Percentiles rank a stretch among this genome's conserved stretches.
phyloP scores from a whole-genome alignment of 805 yeast species.

The Candida silvatica region DNA sequence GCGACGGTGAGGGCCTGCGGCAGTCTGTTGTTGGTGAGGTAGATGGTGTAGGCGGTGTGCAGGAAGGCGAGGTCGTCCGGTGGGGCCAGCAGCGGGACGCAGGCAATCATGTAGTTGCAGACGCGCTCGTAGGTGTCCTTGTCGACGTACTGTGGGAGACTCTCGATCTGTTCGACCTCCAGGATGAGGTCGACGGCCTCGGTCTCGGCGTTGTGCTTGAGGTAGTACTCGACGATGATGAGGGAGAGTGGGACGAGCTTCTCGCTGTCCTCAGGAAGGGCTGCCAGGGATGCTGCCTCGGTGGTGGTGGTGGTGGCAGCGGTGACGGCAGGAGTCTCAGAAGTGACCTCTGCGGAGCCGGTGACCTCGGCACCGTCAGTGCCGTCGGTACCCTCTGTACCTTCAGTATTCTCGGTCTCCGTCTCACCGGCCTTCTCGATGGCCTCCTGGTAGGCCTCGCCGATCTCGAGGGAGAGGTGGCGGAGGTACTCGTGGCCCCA shows the following conservation, averaged over 20 bases:
- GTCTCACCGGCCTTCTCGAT: slow-evolving; percentile 14
- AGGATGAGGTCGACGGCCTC: slow-evolving; percentile 93
- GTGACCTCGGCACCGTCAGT: slow-evolving; percentile 7
- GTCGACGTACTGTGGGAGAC: slow-evolving; percentile 77
- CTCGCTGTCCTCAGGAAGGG: slow-evolving; percentile 7
- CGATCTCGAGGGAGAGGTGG: slow-evolving; percentile 91
- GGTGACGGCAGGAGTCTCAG: slow-evolving; percentile 11
- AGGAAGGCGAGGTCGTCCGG: slow-evolving; percentile 86
- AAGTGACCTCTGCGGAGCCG: slow-evolving; percentile 10
- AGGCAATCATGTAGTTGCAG: slow-evolving; percentile 88
- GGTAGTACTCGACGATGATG: slow-evolving; percentile 79
- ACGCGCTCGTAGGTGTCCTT: slow-evolving; percentile 79
- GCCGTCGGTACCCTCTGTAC: slow-evolving; percentile 16
- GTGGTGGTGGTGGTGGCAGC: slow-evolving; percentile 6
- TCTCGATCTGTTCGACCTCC: slow-evolving; percentile 83
- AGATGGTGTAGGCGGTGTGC: slow-evolving; percentile 82
- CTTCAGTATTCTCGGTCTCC: slow-evolving; percentile 13
- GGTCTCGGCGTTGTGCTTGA: slow-evolving; percentile 94
- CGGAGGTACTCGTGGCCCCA: slow-evolving; percentile 99
- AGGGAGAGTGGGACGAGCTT: slow-evolving; percentile 55
- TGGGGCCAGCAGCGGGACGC: slow-evolving; percentile 94
- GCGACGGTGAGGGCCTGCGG: slow-evolving; percentile 91
- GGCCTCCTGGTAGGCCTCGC: slow-evolving; percentile 66
- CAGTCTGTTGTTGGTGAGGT: slow-evolving; percentile 66
- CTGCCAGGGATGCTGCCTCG: no score